Evolutionary conservation across 768 basidiomycete genomes (phyloP).

Genomic region (Mrakia gelida): DNA sequence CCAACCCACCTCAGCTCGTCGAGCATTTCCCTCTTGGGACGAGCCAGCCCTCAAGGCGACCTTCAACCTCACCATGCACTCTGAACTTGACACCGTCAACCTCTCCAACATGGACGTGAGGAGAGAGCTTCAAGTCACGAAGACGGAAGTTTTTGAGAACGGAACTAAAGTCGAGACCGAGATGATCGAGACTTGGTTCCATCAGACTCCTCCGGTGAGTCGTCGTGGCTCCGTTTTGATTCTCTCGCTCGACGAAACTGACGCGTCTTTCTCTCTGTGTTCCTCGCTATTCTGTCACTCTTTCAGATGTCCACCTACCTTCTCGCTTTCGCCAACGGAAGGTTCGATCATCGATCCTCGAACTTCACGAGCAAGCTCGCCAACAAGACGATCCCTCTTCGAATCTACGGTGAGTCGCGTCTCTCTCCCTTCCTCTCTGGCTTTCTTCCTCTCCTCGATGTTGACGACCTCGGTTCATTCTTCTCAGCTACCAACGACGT

Average conservation of each 20-base stretch:
- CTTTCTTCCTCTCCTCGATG: not conserved
- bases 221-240: not conserved
- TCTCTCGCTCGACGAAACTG: not conserved
- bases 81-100: conserved; percentile 65
- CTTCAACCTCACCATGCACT: conserved; percentile 64
- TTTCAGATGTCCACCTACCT: conserved; percentile 65
- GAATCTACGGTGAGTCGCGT: conserved; percentile 66
- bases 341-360: conserved; percentile 66
- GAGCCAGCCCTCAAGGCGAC: conserved; percentile 77
- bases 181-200: conserved; percentile 80
- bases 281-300: not conserved
- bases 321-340: conserved; percentile 71
- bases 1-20: conserved; percentile 23
- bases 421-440: not conserved
- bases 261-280: not conserved
- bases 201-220: conserved; percentile 64
- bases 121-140: conserved; percentile 46
- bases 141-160: conserved; percentile 42
- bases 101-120: conserved; percentile 80
- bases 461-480: conserved; percentile 14
- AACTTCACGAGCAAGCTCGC: conserved; percentile 74
- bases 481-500: conserved; percentile 70
- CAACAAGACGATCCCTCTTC: conserved; percentile 71
- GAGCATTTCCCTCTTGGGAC: conserved; percentile 26
- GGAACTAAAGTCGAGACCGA: conserved; percentile 41